phyloP scores from a whole-genome alignment of 208 protist genomes.

The Endotrypanum monterogeii region DNA sequence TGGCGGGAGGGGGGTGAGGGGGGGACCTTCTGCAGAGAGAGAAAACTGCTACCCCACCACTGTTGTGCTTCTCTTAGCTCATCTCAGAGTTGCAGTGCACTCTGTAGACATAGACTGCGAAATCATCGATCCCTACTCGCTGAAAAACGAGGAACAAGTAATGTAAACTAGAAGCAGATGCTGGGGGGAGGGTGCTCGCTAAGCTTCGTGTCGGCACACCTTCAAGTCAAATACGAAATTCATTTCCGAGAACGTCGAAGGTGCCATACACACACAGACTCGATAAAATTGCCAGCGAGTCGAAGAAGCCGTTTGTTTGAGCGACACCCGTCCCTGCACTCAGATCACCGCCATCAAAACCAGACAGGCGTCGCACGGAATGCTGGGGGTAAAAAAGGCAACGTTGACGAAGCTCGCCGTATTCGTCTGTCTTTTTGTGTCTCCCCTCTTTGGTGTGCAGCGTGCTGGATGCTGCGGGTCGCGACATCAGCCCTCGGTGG shows the following conservation, averaged over 20 bases:
- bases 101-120: background rate
- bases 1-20: too few relatives aligned
- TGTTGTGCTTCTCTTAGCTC: background rate
- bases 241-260: background rate
- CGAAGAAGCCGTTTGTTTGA: background rate
- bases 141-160: background rate
- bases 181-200: background rate
- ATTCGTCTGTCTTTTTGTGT: background rate
- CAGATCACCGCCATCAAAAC: background rate
- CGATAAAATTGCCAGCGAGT: background rate
- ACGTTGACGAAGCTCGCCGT: background rate
- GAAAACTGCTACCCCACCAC: background rate
- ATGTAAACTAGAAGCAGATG: background rate
- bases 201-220: background rate
- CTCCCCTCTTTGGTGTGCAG: too few relatives aligned
- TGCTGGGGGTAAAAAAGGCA: too few relatives aligned
- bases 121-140: background rate
- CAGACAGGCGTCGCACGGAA: background rate
- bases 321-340: background rate
- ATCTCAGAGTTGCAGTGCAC: background rate
- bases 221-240: background rate
- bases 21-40: background rate
- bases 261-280: background rate
- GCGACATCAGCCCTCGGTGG: background rate
- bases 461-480: background rate